Base-by-base conservation (phyloP, 345 rosid genomes). In the Euclidium syriacum region DNA sequence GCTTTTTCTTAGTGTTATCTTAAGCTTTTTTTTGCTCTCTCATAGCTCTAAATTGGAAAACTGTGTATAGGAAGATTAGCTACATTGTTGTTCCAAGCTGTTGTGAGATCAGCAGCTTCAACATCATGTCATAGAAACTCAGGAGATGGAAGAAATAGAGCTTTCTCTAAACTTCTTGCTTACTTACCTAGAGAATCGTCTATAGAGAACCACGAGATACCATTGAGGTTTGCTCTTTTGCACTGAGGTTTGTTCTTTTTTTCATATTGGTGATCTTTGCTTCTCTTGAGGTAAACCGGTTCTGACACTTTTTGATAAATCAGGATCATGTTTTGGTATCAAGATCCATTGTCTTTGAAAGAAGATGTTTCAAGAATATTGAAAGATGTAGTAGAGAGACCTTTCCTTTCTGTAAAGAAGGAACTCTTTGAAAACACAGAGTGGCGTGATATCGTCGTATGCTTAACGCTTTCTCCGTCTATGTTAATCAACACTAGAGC, bases 241-340 rank as follows among this genome's bases (percentile, higher is more conserved):
- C 27, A 18, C 54, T 36, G 30, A n/a, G n/a, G n/a, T 10, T 52
- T 17, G 36, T 9, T 25, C 18, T 51, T 1, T 51, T 26, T 14
- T 20, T n/a, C 25, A 5, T 39, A 11, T 15, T 55, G 6, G n/a
- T 65, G 0, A 40, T 69, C 24, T 69, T 70, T 70, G 7, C 69
- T n/a, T 43, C 36, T 62, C 35, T 52, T 63, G 68, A 53, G 51
- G 55, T 63, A 43, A 58, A 70, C 58, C 42, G 58, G 63, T 70
- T n/a, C 68, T 63, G 64, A 62, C 69, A 62, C 42, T 70, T 63
- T 70, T 64, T 70, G 42, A 49, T 44, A 30, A n/a, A 17, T 49
- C 80, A 90, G 95, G 87, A 52, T 87, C 76, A 50, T 83, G 11
- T 67, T 81, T 69, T 90, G 94, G 94, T 81, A 82, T 68, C 80